Base-by-base conservation (phyloP, 2,329 filamentous ascomycete species). In the Colletotrichum falcatum region DNA sequence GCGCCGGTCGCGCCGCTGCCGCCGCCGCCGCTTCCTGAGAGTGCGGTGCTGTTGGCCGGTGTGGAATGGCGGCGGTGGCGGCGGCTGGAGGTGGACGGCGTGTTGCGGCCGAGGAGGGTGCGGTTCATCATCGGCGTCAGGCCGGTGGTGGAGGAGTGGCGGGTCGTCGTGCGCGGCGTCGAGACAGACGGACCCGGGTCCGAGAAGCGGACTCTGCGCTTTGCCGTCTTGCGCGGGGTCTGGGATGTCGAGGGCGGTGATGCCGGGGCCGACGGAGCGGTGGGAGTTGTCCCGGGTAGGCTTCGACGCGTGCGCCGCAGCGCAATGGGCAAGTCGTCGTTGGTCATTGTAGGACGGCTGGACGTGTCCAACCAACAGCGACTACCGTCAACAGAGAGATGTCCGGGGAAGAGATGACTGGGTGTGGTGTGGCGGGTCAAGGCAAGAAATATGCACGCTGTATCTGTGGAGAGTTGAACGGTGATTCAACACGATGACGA, bases 61-160 rank as follows among this genome's bases (percentile, higher is more conserved):
- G 58, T 58, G 37, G 86, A 87, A 62, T 83, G 83, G 28, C 86
- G 83, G 8, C 86, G 83, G 7, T 85, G 83, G 18, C 42, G 42
- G 35, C 35, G 35, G 35, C n/a, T n/a, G 81, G 81, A 81, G 46
- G 82, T 80, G 63, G 78, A 73, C 66, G 76, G 78, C 76, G 73
- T 59, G 20, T 39, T 39, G 2, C 42, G 51, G 33, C 14, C n/a
- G 69, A 90, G 81, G 1, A 83, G 83, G 0, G 88, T 83, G 26
- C 87, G 85, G 46, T 82, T 82, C 53, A 91, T 79, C 80, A 89
- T 86, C 1, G 89, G 89, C 1, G 89, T 90, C 35, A 91, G 78
- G 2, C 89, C 88, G 0, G 85, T 89, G 0, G 85, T 88, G 12
- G 74, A 74, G 5, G 64, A 30, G 30, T 26, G 26, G 9, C 70